Base-by-base conservation (phyloP, 2,329 filamentous ascomycete genomes). In the Aspergillus alliaceus region DNA sequence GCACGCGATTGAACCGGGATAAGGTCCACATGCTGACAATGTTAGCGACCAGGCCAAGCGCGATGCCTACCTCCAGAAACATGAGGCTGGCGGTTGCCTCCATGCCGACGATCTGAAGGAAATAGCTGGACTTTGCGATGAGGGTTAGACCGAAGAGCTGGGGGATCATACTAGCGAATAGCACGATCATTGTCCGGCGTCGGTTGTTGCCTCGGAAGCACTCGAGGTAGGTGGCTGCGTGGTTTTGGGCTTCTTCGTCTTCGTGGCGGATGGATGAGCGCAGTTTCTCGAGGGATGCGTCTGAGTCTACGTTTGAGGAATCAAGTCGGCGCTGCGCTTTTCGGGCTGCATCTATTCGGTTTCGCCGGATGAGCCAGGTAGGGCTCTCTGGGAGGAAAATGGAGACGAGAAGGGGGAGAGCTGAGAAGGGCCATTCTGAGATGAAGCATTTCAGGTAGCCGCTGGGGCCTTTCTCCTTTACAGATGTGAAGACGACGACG, bases 301-400 rank as follows among this genome's bases (percentile, higher is more conserved):
- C 64, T 0, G 77, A 75, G 32, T 78, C 73, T 1, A 69, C 66
- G 4, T 69, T 70, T 0, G 66, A 54, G 0, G 78, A 76, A 59
- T 83, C 79, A 50, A 86, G 78, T 47, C 80, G 79, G 51, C 73
- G 75, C 64, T 84, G 80, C 14, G 81, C 76, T 56, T 71, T 47
- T 0, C 61, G 53, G 69, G 57, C 80, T 67, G 79, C 65, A 1
- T 70, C 69, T 11, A 76, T 65, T 6, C 67, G 66, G 4, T 69
- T 71, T 52, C 75, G 78, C 3, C 79, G 75, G 1, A 84, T 67
- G 1, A 83, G 68, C 58, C 77, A 83, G 0, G 79, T 72, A 0
- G 82, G 82, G 12, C 77, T 81, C 59, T 85, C 82, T 0, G 82
- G 82, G 32, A 84, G 73, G 44, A 80, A 39, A 31, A 79, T 63